These are phyloP conservation scores for Somion occarium DNA, from an alignment of 1,284 basidiomycete species.

Conservation along the genomic window DNA sequence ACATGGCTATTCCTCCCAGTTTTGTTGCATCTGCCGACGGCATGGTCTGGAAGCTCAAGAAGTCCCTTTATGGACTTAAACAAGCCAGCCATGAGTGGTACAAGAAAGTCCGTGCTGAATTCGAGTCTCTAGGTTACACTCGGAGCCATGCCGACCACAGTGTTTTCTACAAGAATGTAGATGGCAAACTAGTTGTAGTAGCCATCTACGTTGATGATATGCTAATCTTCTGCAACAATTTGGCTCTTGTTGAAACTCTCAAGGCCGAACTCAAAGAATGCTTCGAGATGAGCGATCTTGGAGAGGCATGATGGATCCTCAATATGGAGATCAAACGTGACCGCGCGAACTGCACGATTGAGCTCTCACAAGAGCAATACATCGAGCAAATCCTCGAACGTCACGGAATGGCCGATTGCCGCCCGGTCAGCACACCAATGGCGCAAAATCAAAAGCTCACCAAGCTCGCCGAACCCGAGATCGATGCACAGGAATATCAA, in stretches of 20 bases:
- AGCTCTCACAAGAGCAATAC: conserved; percentile 23
- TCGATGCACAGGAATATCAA: conserved; percentile 13
- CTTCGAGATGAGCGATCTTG: conserved; percentile 21
- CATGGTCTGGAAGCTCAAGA: conserved; percentile 5
- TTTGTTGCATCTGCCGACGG: background rate
- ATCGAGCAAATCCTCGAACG: conserved; percentile 16
- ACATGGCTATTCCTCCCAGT: conserved; percentile 1
- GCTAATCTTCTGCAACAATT: conserved; percentile 9
- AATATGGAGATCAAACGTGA: conserved; percentile 23
- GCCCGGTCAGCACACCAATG: conserved; percentile 17
- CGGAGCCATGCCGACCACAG: conserved; percentile 10
- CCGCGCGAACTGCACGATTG: conserved; percentile 12
- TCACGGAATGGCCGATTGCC: conserved; percentile 12
- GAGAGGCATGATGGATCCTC: conserved; percentile 16
- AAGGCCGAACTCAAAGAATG: conserved; percentile 11
- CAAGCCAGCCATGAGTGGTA: conserved; percentile 24
- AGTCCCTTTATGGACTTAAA: conserved; percentile 24
- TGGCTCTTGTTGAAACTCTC: conserved; percentile 6
- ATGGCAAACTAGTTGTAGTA: conserved; percentile 7
- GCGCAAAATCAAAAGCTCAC: conserved; percentile 10
- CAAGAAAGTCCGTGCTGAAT: conserved; percentile 9
- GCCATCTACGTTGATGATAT: conserved; percentile 24
- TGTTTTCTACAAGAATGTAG: conserved; percentile 12
- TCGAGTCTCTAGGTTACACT: conserved; percentile 11
- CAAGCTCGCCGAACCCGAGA: background rate